Evolutionary conservation across 192 early-diverging fungal species (phyloP), one percentile per base, ranked within the genome.

Genomic region (Entophlyctis luteolus): DNA sequence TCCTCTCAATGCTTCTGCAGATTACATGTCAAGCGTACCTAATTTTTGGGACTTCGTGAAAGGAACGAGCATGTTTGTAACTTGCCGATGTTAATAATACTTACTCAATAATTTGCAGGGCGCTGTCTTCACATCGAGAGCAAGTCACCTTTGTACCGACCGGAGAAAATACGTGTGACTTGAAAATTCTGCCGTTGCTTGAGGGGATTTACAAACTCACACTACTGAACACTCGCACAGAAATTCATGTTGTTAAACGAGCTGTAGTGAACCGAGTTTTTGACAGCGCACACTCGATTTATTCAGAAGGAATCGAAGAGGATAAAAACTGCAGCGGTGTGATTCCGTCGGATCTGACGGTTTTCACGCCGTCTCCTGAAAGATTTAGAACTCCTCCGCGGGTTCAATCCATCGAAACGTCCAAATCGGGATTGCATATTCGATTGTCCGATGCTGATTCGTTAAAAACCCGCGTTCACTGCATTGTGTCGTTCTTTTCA

Each of bases 391-490:
- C 50, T 14, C 4, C 18, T 45, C n/a, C 42, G 42, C 42, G 42
- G 10, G 10, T n/a, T 14, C 10, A 14, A n/a, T 10, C 42, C 42
- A 45, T 45, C n/a, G 42, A 10, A 53, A 27, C 25, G 39, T 42
- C 39, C 39, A 42, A 42, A 42, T 42, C 39, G n/a, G 39, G 39
- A 42, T 42, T 42, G 8, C 39, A 42, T n/a, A 12, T 42, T 8
- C 8, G n/a, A 42, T 42, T 42, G n/a, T 12, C 10, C 39, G 39
- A 42, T 42, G n/a, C 10, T 42, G n/a, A 42, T 42, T n/a, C n/a
- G n/a, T 42, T 42, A 10, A 28, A 48, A 10, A 66, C 63, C 0
- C 63, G 63, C 18, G 50, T 66, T 23, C 63, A 66, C 45, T 66
- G 63, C 27, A 35, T 66, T 36, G 52, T 66, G 10, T 55, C 48